Evolutionary conservation across 495 filamentous ascomycete species (phyloP).

Genomic region (Gamarada debralockiae): DNA sequence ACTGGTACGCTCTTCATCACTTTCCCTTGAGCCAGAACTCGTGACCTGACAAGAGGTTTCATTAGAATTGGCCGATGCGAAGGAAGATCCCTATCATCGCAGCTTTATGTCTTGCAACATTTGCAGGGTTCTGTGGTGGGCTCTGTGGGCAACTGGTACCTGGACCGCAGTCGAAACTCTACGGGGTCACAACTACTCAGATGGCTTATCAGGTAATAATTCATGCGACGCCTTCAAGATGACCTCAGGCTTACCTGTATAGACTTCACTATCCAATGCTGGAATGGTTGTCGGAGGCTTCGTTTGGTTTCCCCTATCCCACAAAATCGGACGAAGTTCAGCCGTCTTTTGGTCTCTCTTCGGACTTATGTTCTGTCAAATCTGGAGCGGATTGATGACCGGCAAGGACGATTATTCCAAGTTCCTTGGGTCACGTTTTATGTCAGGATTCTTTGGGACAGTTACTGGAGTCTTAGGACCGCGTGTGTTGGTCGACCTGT

Average conservation of each 20-base stretch:
- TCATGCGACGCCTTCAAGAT: neutral
- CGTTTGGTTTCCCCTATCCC: slow-evolving; percentile 35
- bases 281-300: slow-evolving; percentile 38
- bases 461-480: slow-evolving; percentile 35
- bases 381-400: slow-evolving; percentile 44
- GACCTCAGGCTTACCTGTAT: neutral
- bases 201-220: slow-evolving; percentile 4
- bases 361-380: slow-evolving; percentile 29
- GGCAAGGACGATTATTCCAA: slow-evolving; percentile 34
- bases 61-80: slow-evolving; percentile 5
- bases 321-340: slow-evolving; percentile 35
- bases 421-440: slow-evolving; percentile 39
- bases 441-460: slow-evolving; percentile 38
- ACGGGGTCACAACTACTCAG: slow-evolving; percentile 1
- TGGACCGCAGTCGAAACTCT: slow-evolving; percentile 2
- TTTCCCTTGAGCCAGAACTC: neutral
- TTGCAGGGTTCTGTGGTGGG: neutral
- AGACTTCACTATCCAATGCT: slow-evolving; percentile 38
- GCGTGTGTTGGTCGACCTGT: slow-evolving; percentile 38
- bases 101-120: neutral
- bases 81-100: slow-evolving; percentile 5
- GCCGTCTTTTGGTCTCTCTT: slow-evolving; percentile 41
- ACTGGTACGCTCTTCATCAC: slow-evolving; percentile 1
- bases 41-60: neutral
- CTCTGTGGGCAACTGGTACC: neutral